A percentile compares a stretch with the other conserved stretches of the same genome.
Evolutionary conservation across 345 rosid species (phyloP).

Genomic region (Pelargonium nanum): DNA sequence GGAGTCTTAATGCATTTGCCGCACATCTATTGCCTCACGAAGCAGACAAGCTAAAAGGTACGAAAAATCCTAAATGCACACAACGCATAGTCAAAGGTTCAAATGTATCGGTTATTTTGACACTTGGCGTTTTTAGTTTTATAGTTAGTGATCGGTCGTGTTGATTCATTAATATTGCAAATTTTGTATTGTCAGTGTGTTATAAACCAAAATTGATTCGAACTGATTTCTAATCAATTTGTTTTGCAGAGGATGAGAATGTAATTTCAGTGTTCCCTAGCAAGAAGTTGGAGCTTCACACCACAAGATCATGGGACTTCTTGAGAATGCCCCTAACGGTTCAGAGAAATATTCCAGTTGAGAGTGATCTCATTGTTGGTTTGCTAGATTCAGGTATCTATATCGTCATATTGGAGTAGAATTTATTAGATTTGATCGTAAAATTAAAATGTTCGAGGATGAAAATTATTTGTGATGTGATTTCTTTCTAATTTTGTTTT

Average conservation of each 20-base stretch:
- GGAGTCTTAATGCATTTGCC: constrained; percentile 1
- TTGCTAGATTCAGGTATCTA: background rate
- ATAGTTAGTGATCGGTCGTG: too few species aligned
- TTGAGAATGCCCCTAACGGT: background rate
- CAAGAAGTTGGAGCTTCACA: background rate
- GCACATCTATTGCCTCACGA: background rate
- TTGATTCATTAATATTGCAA: background rate
- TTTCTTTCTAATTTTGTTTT: background rate
- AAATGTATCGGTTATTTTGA: too few species aligned
- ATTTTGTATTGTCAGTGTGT: too few species aligned
- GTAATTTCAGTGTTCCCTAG: background rate
- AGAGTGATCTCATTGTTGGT: background rate
- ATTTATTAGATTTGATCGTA: too few species aligned
- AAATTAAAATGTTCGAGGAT: too few species aligned
- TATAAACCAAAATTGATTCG: too few species aligned
- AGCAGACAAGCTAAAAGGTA: background rate
- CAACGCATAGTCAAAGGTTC: too few species aligned
- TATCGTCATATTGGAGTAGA: background rate
- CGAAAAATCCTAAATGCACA: too few species aligned
- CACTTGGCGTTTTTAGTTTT: too few species aligned
- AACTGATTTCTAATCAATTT: too few species aligned
- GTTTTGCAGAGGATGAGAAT: background rate
- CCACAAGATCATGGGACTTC: background rate
- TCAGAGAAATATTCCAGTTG: background rate
- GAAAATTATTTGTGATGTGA: background rate